phyloP scores from a whole-genome alignment of 495 filamentous ascomycete genomes.

The Talaromyces proteolyticus region DNA sequence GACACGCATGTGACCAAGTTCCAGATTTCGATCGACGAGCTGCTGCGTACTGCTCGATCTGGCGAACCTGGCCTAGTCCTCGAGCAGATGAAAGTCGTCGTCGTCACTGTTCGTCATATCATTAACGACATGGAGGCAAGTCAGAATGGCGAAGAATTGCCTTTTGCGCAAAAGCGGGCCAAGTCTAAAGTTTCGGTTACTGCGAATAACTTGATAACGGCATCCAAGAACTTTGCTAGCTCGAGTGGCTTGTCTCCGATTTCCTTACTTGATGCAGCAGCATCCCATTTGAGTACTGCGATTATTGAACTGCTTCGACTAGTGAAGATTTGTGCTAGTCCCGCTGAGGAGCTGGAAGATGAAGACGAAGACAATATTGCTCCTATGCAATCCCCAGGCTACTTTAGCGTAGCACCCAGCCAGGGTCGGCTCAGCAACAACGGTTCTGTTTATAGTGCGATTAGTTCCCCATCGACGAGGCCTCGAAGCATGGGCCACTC shows the following conservation, averaged over 20 bases:
- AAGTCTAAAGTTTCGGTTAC: slow-evolving; percentile 79
- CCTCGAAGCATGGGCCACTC: slow-evolving; percentile 16
- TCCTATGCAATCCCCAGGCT: slow-evolving; percentile 41
- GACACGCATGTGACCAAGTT: slow-evolving; percentile 93
- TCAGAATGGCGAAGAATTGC: slow-evolving; percentile 27
- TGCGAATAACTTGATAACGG: slow-evolving; percentile 92
- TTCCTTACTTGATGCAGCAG: slow-evolving; percentile 90
- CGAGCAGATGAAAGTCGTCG: slow-evolving; percentile 74
- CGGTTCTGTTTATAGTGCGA: slow-evolving; percentile 47
- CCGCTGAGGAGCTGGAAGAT: slow-evolving; percentile 66
- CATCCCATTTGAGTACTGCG: slow-evolving; percentile 81
- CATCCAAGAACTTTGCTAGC: slow-evolving; percentile 80
- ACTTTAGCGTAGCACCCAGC: slow-evolving; percentile 40
- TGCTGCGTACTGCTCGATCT: slow-evolving; percentile 69
- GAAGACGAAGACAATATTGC: slow-evolving; percentile 45
- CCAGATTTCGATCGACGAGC: slow-evolving; percentile 90
- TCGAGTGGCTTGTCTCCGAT: slow-evolving; percentile 85
- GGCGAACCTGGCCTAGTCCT: slow-evolving; percentile 68
- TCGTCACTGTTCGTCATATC: slow-evolving; percentile 73
- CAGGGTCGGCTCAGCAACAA: slow-evolving; percentile 42
- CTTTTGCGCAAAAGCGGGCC: slow-evolving; percentile 53
- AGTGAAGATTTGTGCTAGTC: slow-evolving; percentile 77
- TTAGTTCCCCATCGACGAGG: slow-evolving; percentile 38
- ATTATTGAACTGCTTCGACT: slow-evolving; percentile 77
- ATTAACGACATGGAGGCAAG: slow-evolving; percentile 68